These are phyloP conservation scores for Metarhizium brunneum DNA, from an alignment of 2,329 filamentous ascomycete genomes.

Conservation along the genomic window DNA sequence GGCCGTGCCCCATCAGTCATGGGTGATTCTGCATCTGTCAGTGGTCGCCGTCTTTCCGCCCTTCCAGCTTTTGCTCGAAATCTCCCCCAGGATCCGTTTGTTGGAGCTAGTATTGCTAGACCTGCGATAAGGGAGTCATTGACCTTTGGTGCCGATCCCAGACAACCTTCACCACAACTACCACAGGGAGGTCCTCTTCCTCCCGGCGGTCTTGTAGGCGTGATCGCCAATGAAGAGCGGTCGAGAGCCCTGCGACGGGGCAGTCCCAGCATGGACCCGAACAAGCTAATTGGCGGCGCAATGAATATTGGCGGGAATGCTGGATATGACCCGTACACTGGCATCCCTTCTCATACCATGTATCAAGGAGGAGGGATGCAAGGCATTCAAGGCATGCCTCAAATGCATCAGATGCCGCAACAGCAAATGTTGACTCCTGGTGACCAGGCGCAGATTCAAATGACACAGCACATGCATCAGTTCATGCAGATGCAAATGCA, in stretches of 20 bases:
- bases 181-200: slow-evolving; percentile 33
- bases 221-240: slow-evolving; percentile 79
- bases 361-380: slow-evolving; percentile 20
- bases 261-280: slow-evolving; percentile 57
- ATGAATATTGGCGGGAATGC: slow-evolving; percentile 27
- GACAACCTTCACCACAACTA: slow-evolving; percentile 27
- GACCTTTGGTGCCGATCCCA: slow-evolving; percentile 50
- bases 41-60: slow-evolving; percentile 27
- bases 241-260: slow-evolving; percentile 69
- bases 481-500: slow-evolving; percentile 96
- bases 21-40: slow-evolving; percentile 28
- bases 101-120: slow-evolving; percentile 68
- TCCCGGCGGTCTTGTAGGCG: slow-evolving; percentile 73
- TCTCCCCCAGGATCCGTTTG: slow-evolving; percentile 77
- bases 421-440: slow-evolving; percentile 43
- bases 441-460: slow-evolving; percentile 68
- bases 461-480: slow-evolving; percentile 75
- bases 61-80: slow-evolving; percentile 77
- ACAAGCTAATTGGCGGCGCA: slow-evolving; percentile 25
- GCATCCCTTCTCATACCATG: slow-evolving; percentile 37
- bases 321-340: slow-evolving; percentile 38
- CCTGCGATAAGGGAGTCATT: slow-evolving; percentile 66
- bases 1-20: slow-evolving; percentile 47
- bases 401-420: slow-evolving; percentile 33
- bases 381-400: slow-evolving; percentile 15